These are phyloP conservation scores for Aphanomyces stellatus DNA, from an alignment of 352 stramenopile genomes.

Conservation along the genomic window DNA sequence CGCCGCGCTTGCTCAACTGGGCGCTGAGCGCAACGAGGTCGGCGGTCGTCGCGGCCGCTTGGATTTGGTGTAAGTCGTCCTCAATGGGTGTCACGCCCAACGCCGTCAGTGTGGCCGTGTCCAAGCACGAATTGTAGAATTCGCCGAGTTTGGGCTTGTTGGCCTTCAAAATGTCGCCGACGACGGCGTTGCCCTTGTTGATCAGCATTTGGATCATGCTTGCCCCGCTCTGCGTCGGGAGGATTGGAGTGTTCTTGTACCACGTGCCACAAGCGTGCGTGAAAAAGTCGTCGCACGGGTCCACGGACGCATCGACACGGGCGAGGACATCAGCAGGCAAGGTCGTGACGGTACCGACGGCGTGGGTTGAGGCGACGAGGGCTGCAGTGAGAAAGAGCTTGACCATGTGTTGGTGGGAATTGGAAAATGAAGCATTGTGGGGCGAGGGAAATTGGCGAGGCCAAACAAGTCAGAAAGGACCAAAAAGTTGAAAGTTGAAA, in stretches of 20 bases:
- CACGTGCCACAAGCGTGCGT: background rate
- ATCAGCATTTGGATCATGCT: background rate
- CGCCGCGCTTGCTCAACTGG: slow-evolving; percentile 41
- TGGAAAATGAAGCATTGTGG: no score
- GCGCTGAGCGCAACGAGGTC: background rate
- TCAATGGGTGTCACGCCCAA: slow-evolving; percentile 31
- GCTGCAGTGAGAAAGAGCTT: no score
- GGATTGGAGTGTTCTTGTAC: background rate
- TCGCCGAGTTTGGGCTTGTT: slow-evolving; percentile 47
- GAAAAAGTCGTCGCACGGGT: background rate
- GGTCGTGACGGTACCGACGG: slow-evolving; percentile 17
- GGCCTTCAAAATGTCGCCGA: background rate
- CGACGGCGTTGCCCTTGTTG: background rate
- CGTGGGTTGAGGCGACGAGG: no score
- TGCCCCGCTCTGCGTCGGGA: background rate
- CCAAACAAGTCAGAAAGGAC: no score
- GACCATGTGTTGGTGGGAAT: no score
- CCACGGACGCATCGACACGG: background rate
- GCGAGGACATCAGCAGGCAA: background rate
- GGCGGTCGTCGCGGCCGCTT: no score
- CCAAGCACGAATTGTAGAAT: slow-evolving; percentile 56
- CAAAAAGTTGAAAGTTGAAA: no score
- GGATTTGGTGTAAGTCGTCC: slow-evolving; percentile 31
- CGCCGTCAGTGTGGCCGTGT: slow-evolving; percentile 30
- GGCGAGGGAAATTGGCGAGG: no score